These are phyloP conservation scores for Penicillium verhagenii DNA, from an alignment of 495 filamentous ascomycete species.

Conservation along the genomic window DNA sequence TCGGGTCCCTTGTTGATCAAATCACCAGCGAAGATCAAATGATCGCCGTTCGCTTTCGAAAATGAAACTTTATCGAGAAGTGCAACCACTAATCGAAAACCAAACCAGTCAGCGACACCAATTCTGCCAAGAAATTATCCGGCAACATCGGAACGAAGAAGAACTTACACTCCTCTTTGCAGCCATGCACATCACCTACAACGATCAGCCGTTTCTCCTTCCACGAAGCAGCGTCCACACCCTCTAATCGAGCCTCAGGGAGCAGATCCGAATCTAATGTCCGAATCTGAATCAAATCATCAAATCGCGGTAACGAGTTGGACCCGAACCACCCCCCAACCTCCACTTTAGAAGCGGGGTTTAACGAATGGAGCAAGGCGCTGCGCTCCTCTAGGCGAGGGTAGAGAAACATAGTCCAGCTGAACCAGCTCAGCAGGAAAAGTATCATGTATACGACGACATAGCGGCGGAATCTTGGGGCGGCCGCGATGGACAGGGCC, in stretches of 20 bases:
- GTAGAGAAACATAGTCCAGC: slow-evolving; percentile 42
- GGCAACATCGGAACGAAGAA: neutral
- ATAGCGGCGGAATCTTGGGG: slow-evolving; percentile 50
- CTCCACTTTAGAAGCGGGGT: slow-evolving; percentile 30
- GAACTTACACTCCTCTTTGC: slow-evolving; percentile 58
- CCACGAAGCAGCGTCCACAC: slow-evolving; percentile 7
- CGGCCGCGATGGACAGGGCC: slow-evolving; percentile 33
- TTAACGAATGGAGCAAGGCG: slow-evolving; percentile 35
- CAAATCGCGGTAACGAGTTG: slow-evolving; percentile 48
- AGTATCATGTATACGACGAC: slow-evolving; percentile 42
- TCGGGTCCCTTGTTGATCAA: slow-evolving; percentile 88
- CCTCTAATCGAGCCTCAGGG: slow-evolving; percentile 19
- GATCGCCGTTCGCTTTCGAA: slow-evolving; percentile 57
- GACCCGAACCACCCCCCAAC: slow-evolving; percentile 46
- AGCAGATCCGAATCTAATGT: slow-evolving; percentile 39
- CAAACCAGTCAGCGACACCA: neutral
- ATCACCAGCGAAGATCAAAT: slow-evolving; percentile 81
- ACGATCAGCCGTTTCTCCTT: slow-evolving; percentile 59
- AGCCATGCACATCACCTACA: slow-evolving; percentile 91
- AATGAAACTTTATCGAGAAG: slow-evolving; percentile 71
- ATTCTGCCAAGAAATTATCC: neutral
- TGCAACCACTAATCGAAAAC: slow-evolving; percentile 46
- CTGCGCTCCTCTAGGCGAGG: slow-evolving; percentile 41
- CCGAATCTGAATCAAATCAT: slow-evolving; percentile 46
- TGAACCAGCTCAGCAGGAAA: slow-evolving; percentile 33